Percentiles rank a stretch among this genome's conserved stretches.
Evolutionary conservation across 257 asterid species (phyloP).

Genomic region (Plantago ovata): DNA sequence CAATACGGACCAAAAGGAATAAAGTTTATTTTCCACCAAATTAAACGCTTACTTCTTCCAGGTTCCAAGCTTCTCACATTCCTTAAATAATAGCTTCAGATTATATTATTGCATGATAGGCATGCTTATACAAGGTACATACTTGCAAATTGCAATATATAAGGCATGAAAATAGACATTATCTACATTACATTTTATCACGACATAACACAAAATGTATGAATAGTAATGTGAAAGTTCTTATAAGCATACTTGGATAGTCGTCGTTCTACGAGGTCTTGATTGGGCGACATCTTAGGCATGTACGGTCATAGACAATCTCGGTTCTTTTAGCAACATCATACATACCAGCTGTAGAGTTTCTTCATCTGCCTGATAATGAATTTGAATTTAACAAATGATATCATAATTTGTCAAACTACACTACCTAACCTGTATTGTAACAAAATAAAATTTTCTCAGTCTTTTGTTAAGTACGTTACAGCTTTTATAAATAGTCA

Average conservation of each 20-base stretch:
- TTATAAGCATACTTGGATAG: slow-evolving; percentile 57
- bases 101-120: too few relatives aligned
- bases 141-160: too few relatives aligned
- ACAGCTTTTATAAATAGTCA: not conserved
- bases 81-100: too few relatives aligned
- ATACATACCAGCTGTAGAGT: slow-evolving; percentile 94
- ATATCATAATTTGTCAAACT: slow-evolving; percentile 2
- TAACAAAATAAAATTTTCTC: not conserved
- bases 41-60: too few relatives aligned
- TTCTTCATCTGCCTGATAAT: slow-evolving; percentile 64
- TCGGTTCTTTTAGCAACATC: slow-evolving; percentile 92
- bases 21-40: too few relatives aligned
- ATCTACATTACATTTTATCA: too few relatives aligned
- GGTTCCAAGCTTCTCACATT: too few relatives aligned
- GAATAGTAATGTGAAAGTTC: not conserved
- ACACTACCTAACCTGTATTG: slow-evolving; percentile 6
- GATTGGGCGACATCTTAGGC: slow-evolving; percentile 65
- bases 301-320: slow-evolving; percentile 85
- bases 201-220: not conserved
- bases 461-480: not conserved
- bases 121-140: too few relatives aligned
- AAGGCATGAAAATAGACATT: too few relatives aligned
- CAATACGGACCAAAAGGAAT: too few relatives aligned
- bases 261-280: slow-evolving; percentile 65
- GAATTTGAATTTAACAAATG: slow-evolving; percentile 3